Percentiles rank a stretch among this genome's conserved stretches.
Conservation (phyloP, 2,329 filamentous ascomycete species). For the Arthrobotrys iridis region DNA sequence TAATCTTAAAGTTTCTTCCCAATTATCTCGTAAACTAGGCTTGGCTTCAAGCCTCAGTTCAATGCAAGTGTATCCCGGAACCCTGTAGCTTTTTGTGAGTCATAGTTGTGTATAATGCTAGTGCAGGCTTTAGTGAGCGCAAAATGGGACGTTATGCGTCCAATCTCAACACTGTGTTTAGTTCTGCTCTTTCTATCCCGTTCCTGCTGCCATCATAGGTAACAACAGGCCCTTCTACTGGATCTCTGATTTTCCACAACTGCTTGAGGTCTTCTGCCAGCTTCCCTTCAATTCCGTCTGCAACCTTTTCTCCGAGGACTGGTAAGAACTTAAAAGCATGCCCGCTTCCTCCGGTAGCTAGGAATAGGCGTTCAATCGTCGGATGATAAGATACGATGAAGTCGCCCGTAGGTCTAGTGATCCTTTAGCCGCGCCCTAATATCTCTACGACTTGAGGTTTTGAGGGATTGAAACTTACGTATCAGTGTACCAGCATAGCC, state of each 20-base stretch:
- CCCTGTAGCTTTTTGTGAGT: too few species aligned
- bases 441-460: neutral
- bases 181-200: constrained; percentile 60
- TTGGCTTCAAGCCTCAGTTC: too few species aligned
- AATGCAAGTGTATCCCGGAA: too few species aligned
- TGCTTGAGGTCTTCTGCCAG: constrained; percentile 67
- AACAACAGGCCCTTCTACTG: constrained; percentile 59
- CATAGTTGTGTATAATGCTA: too few species aligned
- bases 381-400: constrained; percentile 78
- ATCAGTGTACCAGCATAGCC: constrained; percentile 81
- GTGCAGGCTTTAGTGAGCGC: too few species aligned
- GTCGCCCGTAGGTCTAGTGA: constrained; percentile 68
- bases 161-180: constrained; percentile 62
- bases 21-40: too few species aligned
- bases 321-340: constrained; percentile 77
- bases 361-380: constrained; percentile 68
- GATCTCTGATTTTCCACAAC: constrained; percentile 70
- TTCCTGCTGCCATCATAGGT: constrained; percentile 61
- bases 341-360: constrained; percentile 72
- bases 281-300: constrained; percentile 66
- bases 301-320: constrained; percentile 71
- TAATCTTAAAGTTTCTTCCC: too few species aligned
- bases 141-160: constrained; percentile 59
- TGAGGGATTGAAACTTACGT: constrained; percentile 62
- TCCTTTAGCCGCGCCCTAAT: neutral